Base-by-base conservation (phyloP, 73 alveolate species). In the Paramecium biaurelia region DNA sequence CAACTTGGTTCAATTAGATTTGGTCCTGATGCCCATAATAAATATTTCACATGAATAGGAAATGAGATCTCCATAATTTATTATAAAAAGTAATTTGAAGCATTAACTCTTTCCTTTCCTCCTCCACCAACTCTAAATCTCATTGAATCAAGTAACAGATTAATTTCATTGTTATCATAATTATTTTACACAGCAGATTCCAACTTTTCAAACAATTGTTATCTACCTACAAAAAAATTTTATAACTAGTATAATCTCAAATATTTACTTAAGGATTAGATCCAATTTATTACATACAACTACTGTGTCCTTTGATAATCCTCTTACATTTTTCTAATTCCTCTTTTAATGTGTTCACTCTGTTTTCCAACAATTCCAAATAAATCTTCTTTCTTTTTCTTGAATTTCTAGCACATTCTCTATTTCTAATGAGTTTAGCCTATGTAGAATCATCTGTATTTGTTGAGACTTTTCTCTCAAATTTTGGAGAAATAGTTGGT, bases 41-140 rank as follows among this genome's bases (percentile, higher is more conserved):
- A 23, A 35, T 86, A 86, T 37, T 47, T 59, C 1, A 63, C 82
- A 68, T 86, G 93, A 14, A 57, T 63, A 32, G 93, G 93, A 14
- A 86, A 72, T 4, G 88, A 59, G 38, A 86, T 38, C 21, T 86
- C 93, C 42, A 86, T 53, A 4, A 86, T 86, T 67, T 86, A 67
- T 18, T 57, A 21, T 30, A 86, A 68, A 76, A 86, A 86, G 24
- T 86, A 86, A 20, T 86, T 86, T 21, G 85, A 72, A 38, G 93
- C 93, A 18, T 72, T 67, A 2, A 86, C 68, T 86, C 89, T 86
- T 24, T 86, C 88, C 20, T 86, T 86, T 0, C 93, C 93, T 32
- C 88, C 93, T 7, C 87, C 93, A 21, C 93, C 93, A 34, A 86
- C 79, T 21, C 93, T 86, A 37, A 86, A 86, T 67, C 93, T 86